phyloP scores from a whole-genome alignment of 1,284 basidiomycete genomes.

The Cystobasidium pallidum region DNA sequence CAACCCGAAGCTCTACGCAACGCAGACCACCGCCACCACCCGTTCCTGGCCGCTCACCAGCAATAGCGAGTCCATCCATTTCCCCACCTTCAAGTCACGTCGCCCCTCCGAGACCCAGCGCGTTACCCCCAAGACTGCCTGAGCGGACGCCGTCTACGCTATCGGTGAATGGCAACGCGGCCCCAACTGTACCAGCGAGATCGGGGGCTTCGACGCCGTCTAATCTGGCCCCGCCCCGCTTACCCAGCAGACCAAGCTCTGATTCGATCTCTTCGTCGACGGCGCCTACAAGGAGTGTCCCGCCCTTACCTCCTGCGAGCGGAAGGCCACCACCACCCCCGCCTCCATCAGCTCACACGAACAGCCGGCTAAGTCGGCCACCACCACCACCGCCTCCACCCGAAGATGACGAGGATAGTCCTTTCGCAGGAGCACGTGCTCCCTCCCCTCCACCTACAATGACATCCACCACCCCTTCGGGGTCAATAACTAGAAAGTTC shows the following conservation, averaged over 20 bases:
- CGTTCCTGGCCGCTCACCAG: constrained; percentile 10
- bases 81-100: constrained; percentile 4
- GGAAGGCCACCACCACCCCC: constrained; percentile 25
- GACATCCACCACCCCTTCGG: constrained; percentile 34
- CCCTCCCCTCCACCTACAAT: constrained; percentile 37
- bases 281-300: constrained; percentile 17
- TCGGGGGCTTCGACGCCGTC: not conserved
- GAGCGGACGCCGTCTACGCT: constrained; percentile 23
- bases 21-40: constrained; percentile 24
- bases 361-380: not conserved
- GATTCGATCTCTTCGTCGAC: constrained; percentile 10
- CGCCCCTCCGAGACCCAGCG: constrained; percentile 26
- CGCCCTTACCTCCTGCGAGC: constrained; percentile 24
- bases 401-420: constrained; percentile 21
- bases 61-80: not conserved
- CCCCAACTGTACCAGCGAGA: constrained; percentile 11
- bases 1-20: not conserved
- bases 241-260: constrained; percentile 32
- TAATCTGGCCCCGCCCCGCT: not conserved
- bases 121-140: constrained; percentile 19
- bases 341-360: constrained; percentile 5
- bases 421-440: constrained; percentile 21
- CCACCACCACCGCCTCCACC: constrained; percentile 41
- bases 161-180: constrained; percentile 23
- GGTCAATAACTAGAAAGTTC: constrained; percentile 32